Evolutionary conservation across 805 yeast species (phyloP), one percentile per base, ranked within the genome.

Genomic region (Lipomyces lipofer): DNA sequence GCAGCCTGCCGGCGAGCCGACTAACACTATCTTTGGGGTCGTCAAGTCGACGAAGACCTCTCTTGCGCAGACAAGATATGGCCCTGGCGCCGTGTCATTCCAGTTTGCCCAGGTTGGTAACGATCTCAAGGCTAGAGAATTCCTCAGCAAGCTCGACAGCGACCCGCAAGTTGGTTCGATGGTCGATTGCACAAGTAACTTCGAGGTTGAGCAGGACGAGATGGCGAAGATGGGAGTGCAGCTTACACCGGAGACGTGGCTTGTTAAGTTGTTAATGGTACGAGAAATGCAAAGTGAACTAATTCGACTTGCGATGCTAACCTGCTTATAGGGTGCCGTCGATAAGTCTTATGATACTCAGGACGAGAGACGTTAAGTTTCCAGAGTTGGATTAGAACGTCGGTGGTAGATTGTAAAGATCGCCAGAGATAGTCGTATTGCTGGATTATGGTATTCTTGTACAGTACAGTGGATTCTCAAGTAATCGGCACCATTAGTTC

Each of bases 51-150:
- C 71, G 30, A 66, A 66, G 57, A 38, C 48, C 17, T 48, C 58
- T 12, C 53, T 66, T 10, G 24, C 48, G 2, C 60, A 54, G 43
- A 56, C 63, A 32, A 50, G 65, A 10, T 66, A 54, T 47, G 68
- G 70, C 2, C 63, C 69, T 2, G 66, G 65, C 6, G 63, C 70
- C 12, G 60, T 67, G 17, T 67, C 68, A 9, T 63, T 67, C 59
- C 70, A 67, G 57, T 67, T 67, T 40, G 68, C 70, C 12, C 70
- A 67, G 50, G 70, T 67, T 22, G 70, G 70, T 10, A 63, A 59
- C 48, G 71, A 67, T 52, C 42, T 64, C 33, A 62, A 64, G 49
- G 71, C 70, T 5, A 51, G 67, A 15, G 61, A 66, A 21, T 67
- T 66, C 59, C 51, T 67, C 7, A 56, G 56, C n/a, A 47, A 58